phyloP scores from a whole-genome alignment of 2,329 filamentous ascomycete genomes.

The Aschersonia sp. region DNA sequence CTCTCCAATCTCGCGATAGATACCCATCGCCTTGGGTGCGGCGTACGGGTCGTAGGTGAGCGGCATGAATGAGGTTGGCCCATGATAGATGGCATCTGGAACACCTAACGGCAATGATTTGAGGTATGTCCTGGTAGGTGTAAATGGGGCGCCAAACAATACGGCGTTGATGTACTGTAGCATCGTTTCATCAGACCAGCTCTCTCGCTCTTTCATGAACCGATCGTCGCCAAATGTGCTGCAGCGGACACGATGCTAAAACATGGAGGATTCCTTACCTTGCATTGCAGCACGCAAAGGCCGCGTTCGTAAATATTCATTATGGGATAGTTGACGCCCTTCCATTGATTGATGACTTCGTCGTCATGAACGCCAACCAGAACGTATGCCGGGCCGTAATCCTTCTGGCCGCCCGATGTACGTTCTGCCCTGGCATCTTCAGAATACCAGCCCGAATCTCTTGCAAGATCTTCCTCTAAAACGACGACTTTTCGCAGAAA shows the following conservation, averaged over 20 bases:
- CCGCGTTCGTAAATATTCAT: constrained; percentile 99
- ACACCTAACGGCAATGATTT: constrained; percentile 56
- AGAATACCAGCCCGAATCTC: constrained; percentile 58
- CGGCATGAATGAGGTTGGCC: constrained; percentile 85
- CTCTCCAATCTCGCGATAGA: constrained; percentile 63
- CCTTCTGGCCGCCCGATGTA: constrained; percentile 40
- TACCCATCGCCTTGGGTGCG: constrained; percentile 65
- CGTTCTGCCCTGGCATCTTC: constrained; percentile 49
- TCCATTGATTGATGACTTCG: constrained; percentile 88
- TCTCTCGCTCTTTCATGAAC: too few species aligned
- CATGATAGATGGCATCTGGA: constrained; percentile 80
- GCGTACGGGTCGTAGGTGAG: constrained; percentile 67
- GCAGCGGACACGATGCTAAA: background rate
- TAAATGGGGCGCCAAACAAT: constrained; percentile 81
- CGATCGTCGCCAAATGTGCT: background rate
- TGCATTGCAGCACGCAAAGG: constrained; percentile 88
- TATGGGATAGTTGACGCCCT: constrained; percentile 95
- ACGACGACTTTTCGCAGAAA: constrained; percentile 69
- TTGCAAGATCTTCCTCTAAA: constrained; percentile 56
- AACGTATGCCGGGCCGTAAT: constrained; percentile 76
- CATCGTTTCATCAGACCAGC: too few species aligned
- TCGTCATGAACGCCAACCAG: constrained; percentile 91
- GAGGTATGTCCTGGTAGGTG: constrained; percentile 68
- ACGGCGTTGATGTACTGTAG: constrained; percentile 70
- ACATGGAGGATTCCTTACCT: constrained; percentile 35